Percentiles rank a stretch among this genome's conserved stretches.
Conservation (phyloP, 495 filamentous ascomycete species). For the Neurospora sp. region DNA sequence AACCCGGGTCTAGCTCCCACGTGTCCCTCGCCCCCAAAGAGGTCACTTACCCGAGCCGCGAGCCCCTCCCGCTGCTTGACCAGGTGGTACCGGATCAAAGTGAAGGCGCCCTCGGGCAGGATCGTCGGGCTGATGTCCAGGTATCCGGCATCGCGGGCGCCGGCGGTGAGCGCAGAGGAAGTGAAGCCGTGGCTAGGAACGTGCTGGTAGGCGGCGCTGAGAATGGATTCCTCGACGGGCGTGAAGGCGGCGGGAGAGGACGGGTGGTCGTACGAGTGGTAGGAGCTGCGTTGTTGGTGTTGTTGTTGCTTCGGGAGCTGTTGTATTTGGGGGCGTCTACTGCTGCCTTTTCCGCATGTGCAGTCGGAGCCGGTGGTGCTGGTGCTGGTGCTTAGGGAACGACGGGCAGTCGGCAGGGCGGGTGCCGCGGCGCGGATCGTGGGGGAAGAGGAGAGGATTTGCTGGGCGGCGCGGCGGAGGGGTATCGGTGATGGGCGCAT, state of each 20-base stretch:
- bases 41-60: slow-evolving; percentile 17
- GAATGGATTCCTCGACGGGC: slow-evolving; percentile 62
- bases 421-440: not conserved
- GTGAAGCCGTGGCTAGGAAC: slow-evolving; percentile 81
- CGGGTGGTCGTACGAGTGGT: slow-evolving; percentile 65
- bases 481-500: not conserved
- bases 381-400: not conserved
- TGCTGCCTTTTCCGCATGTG: not conserved
- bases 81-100: slow-evolving; percentile 74
- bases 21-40: slow-evolving; percentile 12
- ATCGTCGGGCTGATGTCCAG: slow-evolving; percentile 77
- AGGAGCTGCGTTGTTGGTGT: slow-evolving; percentile 28
- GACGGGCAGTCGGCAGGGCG: not conserved
- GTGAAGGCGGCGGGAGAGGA: slow-evolving; percentile 52
- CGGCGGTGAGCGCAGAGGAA: slow-evolving; percentile 54
- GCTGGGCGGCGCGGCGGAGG: not conserved
- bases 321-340: not conserved
- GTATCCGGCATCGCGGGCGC: slow-evolving; percentile 74
- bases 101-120: slow-evolving; percentile 68
- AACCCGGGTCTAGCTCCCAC: slow-evolving; percentile 22
- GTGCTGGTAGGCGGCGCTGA: slow-evolving; percentile 66
- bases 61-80: slow-evolving; percentile 47
- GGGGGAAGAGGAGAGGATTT: not conserved
- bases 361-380: not conserved
- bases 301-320: slow-evolving; percentile 1